phyloP scores from a whole-genome alignment of 148 eudicot species.

The Nepenthes mirabilis region DNA sequence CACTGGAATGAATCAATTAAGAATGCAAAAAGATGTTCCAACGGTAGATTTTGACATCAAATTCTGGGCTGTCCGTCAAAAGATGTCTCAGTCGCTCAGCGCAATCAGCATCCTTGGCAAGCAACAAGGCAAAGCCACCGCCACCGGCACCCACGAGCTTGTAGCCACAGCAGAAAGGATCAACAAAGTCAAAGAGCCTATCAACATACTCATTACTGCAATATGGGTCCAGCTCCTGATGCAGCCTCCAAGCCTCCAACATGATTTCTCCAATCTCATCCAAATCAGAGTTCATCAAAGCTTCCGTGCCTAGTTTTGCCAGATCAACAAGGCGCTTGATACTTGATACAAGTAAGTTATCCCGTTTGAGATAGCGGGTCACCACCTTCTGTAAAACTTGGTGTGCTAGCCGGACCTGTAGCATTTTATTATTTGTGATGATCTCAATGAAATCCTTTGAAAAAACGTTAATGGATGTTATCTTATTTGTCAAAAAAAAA shows the following conservation, averaged over 20 bases:
- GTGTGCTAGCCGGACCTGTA: constrained; percentile 89
- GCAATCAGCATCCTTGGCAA: constrained; percentile 53
- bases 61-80: constrained; percentile 32
- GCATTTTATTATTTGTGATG: not conserved
- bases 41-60: constrained; percentile 58
- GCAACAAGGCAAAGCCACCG: constrained; percentile 88
- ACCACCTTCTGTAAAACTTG: constrained; percentile 91
- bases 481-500: no score
- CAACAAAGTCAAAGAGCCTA: constrained; percentile 53
- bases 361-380: constrained; percentile 70
- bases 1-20: not conserved
- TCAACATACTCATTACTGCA: constrained; percentile 89
- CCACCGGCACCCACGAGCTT: constrained; percentile 99
- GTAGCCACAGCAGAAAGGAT: constrained; percentile 71
- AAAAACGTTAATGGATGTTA: no score
- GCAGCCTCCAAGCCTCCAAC: constrained; percentile 94
- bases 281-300: constrained; percentile 72
- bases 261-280: constrained; percentile 67
- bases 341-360: constrained; percentile 79
- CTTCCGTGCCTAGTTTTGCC: constrained; percentile 87
- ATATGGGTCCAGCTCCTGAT: constrained; percentile 91
- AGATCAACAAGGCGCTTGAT: constrained; percentile 89
- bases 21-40: constrained; percentile 45
- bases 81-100: constrained; percentile 41
- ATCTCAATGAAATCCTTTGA: no score